Conservation (phyloP, 1,139 yeast species). For the Diutina sp. region DNA sequence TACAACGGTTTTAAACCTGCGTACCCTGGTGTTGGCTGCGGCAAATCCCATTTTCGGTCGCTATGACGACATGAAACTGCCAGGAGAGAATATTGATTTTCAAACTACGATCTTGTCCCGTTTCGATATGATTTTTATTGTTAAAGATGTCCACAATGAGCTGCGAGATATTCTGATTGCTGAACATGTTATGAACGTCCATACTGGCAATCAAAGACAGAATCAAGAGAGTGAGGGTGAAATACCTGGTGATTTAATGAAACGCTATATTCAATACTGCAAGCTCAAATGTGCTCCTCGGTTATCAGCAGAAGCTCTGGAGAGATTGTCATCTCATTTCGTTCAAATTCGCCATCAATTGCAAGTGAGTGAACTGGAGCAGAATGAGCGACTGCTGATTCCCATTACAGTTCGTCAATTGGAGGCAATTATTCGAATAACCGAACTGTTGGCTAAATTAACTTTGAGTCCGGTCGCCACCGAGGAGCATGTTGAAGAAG, state of each 20-base stretch:
- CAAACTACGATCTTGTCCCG: constrained; percentile 94
- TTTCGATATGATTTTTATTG: constrained; percentile 96
- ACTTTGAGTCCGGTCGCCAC: constrained; percentile 74
- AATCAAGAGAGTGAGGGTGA: constrained; percentile 62
- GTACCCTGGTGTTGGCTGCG: constrained; percentile 95
- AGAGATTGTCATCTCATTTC: constrained; percentile 84
- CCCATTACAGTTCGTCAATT: constrained; percentile 97
- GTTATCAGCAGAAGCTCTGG: constrained; percentile 80
- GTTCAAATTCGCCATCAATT: constrained; percentile 82
- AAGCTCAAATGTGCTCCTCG: constrained; percentile 88
- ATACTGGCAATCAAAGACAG: constrained; percentile 57
- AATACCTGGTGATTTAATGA: constrained; percentile 83
- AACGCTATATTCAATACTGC: constrained; percentile 83
- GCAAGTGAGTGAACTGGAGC: constrained; percentile 66
- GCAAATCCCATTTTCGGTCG: constrained; percentile 97
- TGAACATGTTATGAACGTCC: constrained; percentile 88
- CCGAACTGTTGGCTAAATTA: constrained; percentile 87
- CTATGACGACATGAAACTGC: constrained; percentile 89
- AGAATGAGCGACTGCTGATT: constrained; percentile 85
- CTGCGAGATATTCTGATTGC: constrained; percentile 83
- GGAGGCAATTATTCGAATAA: constrained; percentile 92
- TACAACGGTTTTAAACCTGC: constrained; percentile 86
- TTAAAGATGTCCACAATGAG: constrained; percentile 88
- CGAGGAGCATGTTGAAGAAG: constrained; percentile 89
- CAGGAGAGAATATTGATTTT: constrained; percentile 96